Evolutionary conservation across 306 rosid genomes (phyloP), one percentile per base, ranked within the genome.

Genomic region (Inga leiocalycina): DNA sequence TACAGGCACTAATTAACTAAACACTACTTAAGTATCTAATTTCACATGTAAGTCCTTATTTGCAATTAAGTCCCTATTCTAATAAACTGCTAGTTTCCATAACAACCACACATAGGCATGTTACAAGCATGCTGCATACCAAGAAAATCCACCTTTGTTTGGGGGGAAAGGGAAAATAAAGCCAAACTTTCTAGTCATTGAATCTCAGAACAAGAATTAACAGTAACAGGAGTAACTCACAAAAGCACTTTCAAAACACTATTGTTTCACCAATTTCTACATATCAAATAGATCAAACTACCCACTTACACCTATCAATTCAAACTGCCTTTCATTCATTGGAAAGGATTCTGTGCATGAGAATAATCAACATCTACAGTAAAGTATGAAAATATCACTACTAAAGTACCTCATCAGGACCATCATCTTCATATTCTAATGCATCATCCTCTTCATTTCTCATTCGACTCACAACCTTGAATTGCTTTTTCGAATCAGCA

Each of bases 381-480:
- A 54, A 49, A 62, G 6, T 6, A 52, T 17, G 43, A 66, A 43
- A 27, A 27, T 48, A 20, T 15, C n/a, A 46, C 39, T 46, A 51
- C 41, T 17, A 20, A 14, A 75, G 52, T 84, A 86, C 94, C 91
- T 83, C 92, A 27, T 85, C 89, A 62, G 86, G 83, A 73, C 16
- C 89, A 34, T n/a, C 37, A 2, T 84, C 87, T 65, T 89, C 67
- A 22, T 32, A 32, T 32, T 61, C 68, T 9, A 17, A 61, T 1
- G 85, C 87, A 70, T 89, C 75, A 24, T 71, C 37, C 37, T n/a
- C 92, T 0, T 80, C 88, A 4, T 75, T 89, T 79, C 87, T 88
- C 86, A 45, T 87, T 5, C 91, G 91, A 35, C 71, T 93, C 24
- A 67, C 82, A 76, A 85, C 73, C 37, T 86, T 93, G 45, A 76